Conservation (phyloP, 176 grass and related monocot genomes). For the Bolboschoenus planiculmis region DNA sequence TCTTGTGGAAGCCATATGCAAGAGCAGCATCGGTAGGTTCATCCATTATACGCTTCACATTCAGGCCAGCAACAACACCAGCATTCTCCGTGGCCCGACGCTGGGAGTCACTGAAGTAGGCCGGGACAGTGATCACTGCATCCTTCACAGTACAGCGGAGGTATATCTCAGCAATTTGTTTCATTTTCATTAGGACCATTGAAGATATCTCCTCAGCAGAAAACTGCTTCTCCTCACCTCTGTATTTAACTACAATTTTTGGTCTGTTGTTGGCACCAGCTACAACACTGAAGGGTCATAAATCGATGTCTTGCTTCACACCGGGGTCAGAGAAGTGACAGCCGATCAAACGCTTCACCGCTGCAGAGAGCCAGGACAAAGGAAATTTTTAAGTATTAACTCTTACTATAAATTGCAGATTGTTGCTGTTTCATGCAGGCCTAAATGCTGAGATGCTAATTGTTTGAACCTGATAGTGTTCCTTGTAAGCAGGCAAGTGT, state of each 20-base stretch:
- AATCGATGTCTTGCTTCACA: not conserved
- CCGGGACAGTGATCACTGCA: constrained; percentile 20
- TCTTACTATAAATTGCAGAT: not conserved
- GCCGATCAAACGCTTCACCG: constrained; percentile 25
- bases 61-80: constrained; percentile 22
- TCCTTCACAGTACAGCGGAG: constrained; percentile 1
- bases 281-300: constrained; percentile 20
- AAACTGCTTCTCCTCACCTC: constrained; percentile 25
- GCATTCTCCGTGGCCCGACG: constrained; percentile 15
- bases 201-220: constrained; percentile 20
- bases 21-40: constrained; percentile 24
- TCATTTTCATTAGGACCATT: constrained; percentile 23
- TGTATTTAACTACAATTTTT: constrained; percentile 12
- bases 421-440: not conserved
- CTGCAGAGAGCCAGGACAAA: not conserved
- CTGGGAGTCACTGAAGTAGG: constrained; percentile 2
- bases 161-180: constrained; percentile 16
- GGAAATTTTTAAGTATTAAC: not conserved
- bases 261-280: constrained; percentile 5
- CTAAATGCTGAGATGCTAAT: too few species aligned
- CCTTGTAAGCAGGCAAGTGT: too few species aligned
- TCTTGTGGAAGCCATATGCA: constrained; percentile 21
- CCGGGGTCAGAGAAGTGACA: not conserved
- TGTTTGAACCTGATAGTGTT: too few species aligned
- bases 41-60: constrained; percentile 25